A percentile compares a stretch with the other conserved stretches of the same genome.
Evolutionary conservation across 2,329 filamentous ascomycete species (phyloP).

Genomic region (Microdochium nivale): DNA sequence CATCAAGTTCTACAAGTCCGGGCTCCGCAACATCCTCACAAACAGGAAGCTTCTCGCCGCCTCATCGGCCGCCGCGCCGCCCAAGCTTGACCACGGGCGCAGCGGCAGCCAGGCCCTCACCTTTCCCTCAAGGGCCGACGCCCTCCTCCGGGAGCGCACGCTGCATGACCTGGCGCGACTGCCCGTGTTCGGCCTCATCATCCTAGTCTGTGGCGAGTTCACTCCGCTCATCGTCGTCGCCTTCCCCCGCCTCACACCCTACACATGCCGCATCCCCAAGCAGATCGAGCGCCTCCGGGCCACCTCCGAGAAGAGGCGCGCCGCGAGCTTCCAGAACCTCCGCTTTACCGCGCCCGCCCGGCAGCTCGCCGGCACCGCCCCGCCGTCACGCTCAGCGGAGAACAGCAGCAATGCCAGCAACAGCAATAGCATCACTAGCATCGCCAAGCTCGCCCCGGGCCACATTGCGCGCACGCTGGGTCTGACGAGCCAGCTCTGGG

Average conservation of each 20-base stretch:
- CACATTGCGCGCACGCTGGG: conserved; percentile 17
- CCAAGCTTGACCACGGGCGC: conserved; percentile 16
- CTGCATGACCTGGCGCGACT: conserved; percentile 67
- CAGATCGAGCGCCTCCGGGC: conserved; percentile 54
- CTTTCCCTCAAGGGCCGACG: conserved; percentile 54
- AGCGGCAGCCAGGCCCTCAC: conserved; percentile 33
- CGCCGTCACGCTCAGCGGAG: not conserved
- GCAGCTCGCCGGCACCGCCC: conserved; percentile 2
- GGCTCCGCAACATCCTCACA: conserved; percentile 63
- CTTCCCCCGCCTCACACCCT: conserved; percentile 63
- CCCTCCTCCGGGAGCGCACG: conserved; percentile 61
- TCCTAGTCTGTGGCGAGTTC: conserved; percentile 77
- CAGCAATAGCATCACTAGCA: not conserved
- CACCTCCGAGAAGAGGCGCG: conserved; percentile 44
- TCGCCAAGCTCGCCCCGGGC: conserved; percentile 4
- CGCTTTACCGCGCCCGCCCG: conserved; percentile 18
- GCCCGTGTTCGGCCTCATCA: conserved; percentile 67
- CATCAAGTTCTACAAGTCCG: conserved; percentile 78
- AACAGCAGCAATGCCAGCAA: not conserved
- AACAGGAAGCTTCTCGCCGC: conserved; percentile 50
- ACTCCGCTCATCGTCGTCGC: conserved; percentile 71
- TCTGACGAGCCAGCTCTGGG: conserved; percentile 39
- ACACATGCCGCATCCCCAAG: conserved; percentile 71
- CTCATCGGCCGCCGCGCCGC: conserved; percentile 21
- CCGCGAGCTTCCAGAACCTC: conserved; percentile 36